These are phyloP conservation scores for Yamadazyma taylorii DNA, from an alignment of 1,139 yeast genomes.

Conservation along the genomic window DNA sequence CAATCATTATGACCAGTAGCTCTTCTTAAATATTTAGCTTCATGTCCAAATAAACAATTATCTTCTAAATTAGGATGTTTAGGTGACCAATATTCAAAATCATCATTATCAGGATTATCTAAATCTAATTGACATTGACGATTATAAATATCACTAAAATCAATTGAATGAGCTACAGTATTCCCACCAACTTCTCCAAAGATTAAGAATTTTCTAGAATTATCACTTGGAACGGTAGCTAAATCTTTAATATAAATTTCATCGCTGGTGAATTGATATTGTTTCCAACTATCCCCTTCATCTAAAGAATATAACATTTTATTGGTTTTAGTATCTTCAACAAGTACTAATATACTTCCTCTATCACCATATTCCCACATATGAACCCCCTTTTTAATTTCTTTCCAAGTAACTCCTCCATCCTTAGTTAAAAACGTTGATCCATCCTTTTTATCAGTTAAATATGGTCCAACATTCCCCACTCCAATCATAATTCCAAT, in stretches of 20 bases:
- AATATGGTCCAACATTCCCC: constrained; percentile 80
- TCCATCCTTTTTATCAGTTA: constrained; percentile 50
- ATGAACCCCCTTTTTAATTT: constrained; percentile 66
- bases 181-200: constrained; percentile 24
- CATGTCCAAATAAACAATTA: constrained; percentile 87
- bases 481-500: constrained; percentile 82
- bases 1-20: constrained; percentile 62
- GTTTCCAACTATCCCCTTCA: constrained; percentile 77
- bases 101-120: constrained; percentile 59
- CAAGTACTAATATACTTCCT: constrained; percentile 81
- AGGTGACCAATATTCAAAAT: constrained; percentile 85
- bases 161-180: constrained; percentile 52
- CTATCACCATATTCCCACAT: constrained; percentile 98
- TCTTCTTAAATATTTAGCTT: constrained; percentile 74
- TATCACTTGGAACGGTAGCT: constrained; percentile 89
- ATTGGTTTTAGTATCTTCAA: constrained; percentile 59
- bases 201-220: constrained; percentile 65
- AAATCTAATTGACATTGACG: constrained; percentile 73
- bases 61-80: constrained; percentile 61
- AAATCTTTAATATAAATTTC: constrained; percentile 64
- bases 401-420: constrained; percentile 90
- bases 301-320: constrained; percentile 66
- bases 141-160: constrained; percentile 63
- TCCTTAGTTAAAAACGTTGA: constrained; percentile 78
- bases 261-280: constrained; percentile 60